Base-by-base conservation (phyloP, 768 basidiomycete genomes). In the Cystofilobasidium ferigula region DNA sequence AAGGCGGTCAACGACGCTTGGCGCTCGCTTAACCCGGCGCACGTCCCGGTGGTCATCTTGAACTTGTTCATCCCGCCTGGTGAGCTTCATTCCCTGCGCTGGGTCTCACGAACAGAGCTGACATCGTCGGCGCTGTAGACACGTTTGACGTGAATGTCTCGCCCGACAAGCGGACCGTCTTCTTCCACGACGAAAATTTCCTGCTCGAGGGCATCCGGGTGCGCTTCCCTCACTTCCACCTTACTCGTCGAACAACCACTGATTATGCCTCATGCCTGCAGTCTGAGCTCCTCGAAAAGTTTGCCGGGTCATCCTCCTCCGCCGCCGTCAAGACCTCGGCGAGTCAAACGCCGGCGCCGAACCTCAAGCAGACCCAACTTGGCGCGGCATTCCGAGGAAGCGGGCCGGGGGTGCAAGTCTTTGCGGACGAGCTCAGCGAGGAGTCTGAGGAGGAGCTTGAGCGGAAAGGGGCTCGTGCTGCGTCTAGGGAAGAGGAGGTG, bases 131-230 rank as follows among this genome's bases (percentile, higher is more conserved):
- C 26, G 13, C 32, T 32, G 10, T 69, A 92, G 89, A 85, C 64
- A 79, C 83, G 0, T 88, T 84, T 71, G 95, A 99, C 73, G 84
- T 99, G 72, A 99, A 99, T 69, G 88, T 98, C 67, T 89, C 85
- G 69, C 94, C 95, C 0, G 95, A 98, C 78, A 99, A 98, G 73
- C 82, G 94, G n/a, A 93, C 90, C 0, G 87, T 98, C 42, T 85
- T 95, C 59, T 72, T 99, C 14, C 91, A 97, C 71, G 85, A 85
- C 73, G 94, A 99, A 74, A 80, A 79, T 14, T 86, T 86, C 68
- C 76, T 99, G 22, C 80, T 98, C 0, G 77, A 82, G 3, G 83
- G 85, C 0, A 80, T 98, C 45, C 92, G 88, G 78, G 90, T 90
- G 62, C 18, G 75, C 54, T 20, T 54, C 38, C 61, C 14, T 30